Base-by-base conservation (phyloP, 1,139 yeast species). In the Lodderomyces orthopsilosis region DNA sequence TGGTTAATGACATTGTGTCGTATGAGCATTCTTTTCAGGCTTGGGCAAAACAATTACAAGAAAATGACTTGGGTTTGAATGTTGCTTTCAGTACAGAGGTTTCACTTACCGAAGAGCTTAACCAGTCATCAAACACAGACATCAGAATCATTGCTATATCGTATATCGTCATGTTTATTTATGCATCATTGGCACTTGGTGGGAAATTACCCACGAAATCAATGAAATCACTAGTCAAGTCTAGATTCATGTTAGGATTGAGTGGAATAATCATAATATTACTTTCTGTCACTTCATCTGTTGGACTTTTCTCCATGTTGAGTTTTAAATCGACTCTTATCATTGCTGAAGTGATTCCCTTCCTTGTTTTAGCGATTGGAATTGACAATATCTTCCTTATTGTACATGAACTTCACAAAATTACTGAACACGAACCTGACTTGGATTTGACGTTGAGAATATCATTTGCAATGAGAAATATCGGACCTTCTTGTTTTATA, bases 301-400 rank as follows among this genome's bases (percentile, higher is more conserved):
- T 90, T 1, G 97, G 97, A 0, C 54, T 87, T n/a, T 85, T 88
- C 61, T 76, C 95, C 7, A 56, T 79, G 9, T 51, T 85, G 15
- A 95, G 95, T 0, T 65, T 91, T 41, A 88, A 86, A 55, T 87
- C 95, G 0, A 93, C 98, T 0, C 69, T 93, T 34, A 91, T 93
- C 50, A 89, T 93, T 50, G 97, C 98, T 1, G 98, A 93, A 59
- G 98, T 93, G 3, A 93, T 93, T 37, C 98, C 98, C n/a, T 93
- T 93, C 56, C 67, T 93, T 56, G 85, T 93, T 5, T 70, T 93
- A 48, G 98, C 98, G 0, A 83, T 93, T 45, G 98, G 98, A 13
- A 93, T 93, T 22, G 98, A 93, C 63, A 93, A 93, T 58, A 86
- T 93, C 27, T 93, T 91, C 58, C 68, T 93, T 51, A 78, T 93